phyloP scores from a whole-genome alignment of 805 yeast genomes.

The Teunomyces pallodes region DNA sequence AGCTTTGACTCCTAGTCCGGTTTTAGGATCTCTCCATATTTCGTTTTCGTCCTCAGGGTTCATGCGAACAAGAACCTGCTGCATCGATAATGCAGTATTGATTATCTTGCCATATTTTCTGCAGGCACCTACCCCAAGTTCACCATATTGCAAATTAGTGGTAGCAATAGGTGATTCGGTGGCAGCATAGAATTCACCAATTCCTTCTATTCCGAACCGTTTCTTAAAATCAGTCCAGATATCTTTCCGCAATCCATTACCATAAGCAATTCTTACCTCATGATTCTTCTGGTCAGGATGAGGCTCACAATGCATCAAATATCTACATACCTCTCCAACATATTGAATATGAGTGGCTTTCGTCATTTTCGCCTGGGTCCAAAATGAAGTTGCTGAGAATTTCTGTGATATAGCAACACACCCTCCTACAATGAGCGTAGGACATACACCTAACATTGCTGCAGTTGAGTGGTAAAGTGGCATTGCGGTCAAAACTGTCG shows the following conservation, averaged over 20 bases:
- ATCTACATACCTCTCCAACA: constrained; percentile 94
- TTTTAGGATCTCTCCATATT: constrained; percentile 63
- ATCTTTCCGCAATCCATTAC: constrained; percentile 88
- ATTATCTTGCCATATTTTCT: constrained; percentile 70
- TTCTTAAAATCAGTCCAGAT: constrained; percentile 81
- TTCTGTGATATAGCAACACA: constrained; percentile 75
- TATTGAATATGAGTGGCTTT: constrained; percentile 83
- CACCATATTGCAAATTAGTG: constrained; percentile 75
- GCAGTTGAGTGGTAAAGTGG: constrained; percentile 96
- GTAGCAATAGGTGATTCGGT: constrained; percentile 91
- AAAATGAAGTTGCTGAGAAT: constrained; percentile 79
- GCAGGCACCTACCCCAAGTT: constrained; percentile 83
- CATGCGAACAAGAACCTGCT: constrained; percentile 65
- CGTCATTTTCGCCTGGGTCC: constrained; percentile 80
- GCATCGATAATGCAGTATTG: constrained; percentile 48
- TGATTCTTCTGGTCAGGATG: constrained; percentile 68
- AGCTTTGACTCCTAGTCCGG: constrained; percentile 61
- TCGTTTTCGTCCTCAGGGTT: constrained; percentile 76
- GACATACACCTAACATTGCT: constrained; percentile 78
- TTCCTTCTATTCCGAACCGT: constrained; percentile 67
- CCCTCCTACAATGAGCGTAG: constrained; percentile 63
- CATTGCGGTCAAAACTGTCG: constrained; percentile 84
- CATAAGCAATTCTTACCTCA: constrained; percentile 67
- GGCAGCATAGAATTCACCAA: constrained; percentile 92
- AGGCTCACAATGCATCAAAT: constrained; percentile 62